Base-by-base conservation (phyloP, 495 filamentous ascomycete genomes). In the Aspergillus asperescens region DNA sequence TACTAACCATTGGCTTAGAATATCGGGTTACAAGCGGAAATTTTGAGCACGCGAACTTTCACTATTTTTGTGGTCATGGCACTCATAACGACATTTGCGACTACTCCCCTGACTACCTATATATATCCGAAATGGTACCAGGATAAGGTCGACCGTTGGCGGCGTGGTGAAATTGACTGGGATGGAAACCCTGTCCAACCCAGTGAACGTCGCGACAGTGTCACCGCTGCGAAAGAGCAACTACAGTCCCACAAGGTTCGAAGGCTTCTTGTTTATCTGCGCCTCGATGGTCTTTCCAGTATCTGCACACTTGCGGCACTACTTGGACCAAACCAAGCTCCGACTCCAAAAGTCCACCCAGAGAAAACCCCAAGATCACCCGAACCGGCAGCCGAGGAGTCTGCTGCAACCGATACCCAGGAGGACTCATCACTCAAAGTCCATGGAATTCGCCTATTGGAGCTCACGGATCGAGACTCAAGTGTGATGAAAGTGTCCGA, bases 21-120 rank as follows among this genome's bases (percentile, higher is more conserved):
- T 59, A 95, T 98, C 61, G 93, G 93, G 20, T 78, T 93, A 13
- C 87, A 95, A 78, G 93, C 93, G 19, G 84, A 84, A 44, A 96
- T 98, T 55, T 71, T 98, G 24, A 92, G 87, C 43, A 77, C 79
- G 20, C 80, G 83, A 23, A 96, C 93, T 0, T 98, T 98, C 64
- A 98, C 91, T 27, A 96, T 98, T 51, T 98, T 98, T 48, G 93
- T 98, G n/a, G 88, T 96, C 55, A 96, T 97, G 83, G 92, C 93
- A 27, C 74, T 97, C 7, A 80, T 96, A 32, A 96, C 91, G 2
- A 98, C 93, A 0, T 91, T 98, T 48, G 75, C 84, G 3, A 96
- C 93, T 0, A 96, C 92, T 0, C 93, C 93, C 0, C 63, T 96
- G 15, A 90, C 87, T 19, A 77, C 80, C 5, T 68, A 67, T 29